Conservation (phyloP, 768 basidiomycete genomes). For the Auricularia sp. region DNA sequence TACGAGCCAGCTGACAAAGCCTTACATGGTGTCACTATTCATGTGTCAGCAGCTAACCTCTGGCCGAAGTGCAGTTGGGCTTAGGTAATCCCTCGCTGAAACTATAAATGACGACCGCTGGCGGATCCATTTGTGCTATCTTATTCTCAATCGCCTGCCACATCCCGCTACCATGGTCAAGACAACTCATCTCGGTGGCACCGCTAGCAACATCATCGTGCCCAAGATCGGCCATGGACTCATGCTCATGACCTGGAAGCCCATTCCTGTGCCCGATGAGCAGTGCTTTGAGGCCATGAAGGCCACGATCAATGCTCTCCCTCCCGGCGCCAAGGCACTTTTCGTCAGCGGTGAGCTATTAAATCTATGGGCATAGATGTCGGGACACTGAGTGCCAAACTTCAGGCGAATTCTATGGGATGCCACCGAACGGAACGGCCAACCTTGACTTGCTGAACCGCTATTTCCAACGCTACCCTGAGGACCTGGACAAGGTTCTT, state of each 20-base stretch:
- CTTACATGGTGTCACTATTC: too few species aligned
- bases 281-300: conserved; percentile 55
- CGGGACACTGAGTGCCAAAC: background rate
- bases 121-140: too few species aligned
- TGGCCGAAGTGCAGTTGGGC: too few species aligned
- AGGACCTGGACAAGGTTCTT: conserved; percentile 28
- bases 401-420: conserved; percentile 51
- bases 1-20: too few species aligned
- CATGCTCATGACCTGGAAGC: conserved; percentile 25
- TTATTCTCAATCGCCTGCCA: too few species aligned
- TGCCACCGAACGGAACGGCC: conserved; percentile 23
- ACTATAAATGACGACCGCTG: too few species aligned
- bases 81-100: too few species aligned
- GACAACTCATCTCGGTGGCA: background rate
- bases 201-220: background rate
- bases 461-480: conserved; percentile 40
- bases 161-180: background rate
- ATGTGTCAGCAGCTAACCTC: too few species aligned
- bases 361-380: background rate
- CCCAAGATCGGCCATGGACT: background rate
- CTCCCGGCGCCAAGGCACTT: conserved; percentile 36
- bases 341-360: conserved; percentile 37
- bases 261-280: conserved; percentile 41
- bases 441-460: conserved; percentile 41
- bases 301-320: conserved; percentile 34